A percentile compares a stretch with the other conserved stretches of the same genome.
Evolutionary conservation across 2,329 filamentous ascomycete genomes (phyloP).

Genomic region (Penicillium janthinellum): DNA sequence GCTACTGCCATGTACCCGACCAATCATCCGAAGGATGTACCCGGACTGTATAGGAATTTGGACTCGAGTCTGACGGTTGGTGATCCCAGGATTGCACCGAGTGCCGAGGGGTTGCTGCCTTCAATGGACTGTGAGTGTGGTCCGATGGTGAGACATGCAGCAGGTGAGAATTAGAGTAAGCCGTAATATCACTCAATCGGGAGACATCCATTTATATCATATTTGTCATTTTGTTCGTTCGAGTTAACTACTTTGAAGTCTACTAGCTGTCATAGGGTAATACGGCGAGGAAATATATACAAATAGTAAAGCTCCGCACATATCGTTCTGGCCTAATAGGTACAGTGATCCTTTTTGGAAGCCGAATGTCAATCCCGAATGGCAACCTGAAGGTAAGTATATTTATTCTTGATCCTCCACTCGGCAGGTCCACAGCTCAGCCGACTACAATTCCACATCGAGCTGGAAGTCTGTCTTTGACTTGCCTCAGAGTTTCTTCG

Average conservation of each 20-base stretch:
- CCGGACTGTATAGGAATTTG: not conserved
- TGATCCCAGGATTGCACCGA: not conserved
- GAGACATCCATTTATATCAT: too few relatives aligned
- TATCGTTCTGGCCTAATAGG: too few relatives aligned
- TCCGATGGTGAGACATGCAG: not conserved
- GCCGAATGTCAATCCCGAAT: not conserved
- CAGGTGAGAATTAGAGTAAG: not conserved
- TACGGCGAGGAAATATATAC: too few relatives aligned
- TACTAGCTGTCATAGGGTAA: too few relatives aligned
- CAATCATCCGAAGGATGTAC: not conserved
- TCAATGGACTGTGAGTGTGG: not conserved
- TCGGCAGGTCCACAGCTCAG: constrained; percentile 13
- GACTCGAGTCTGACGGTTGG: not conserved
- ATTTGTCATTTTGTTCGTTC: too few relatives aligned
- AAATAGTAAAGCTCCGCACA: too few relatives aligned
- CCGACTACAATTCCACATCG: not conserved
- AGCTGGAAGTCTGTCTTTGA: constrained; percentile 14
- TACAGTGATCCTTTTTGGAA: not conserved
- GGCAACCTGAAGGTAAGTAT: not conserved
- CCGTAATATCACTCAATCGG: not conserved
- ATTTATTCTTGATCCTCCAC: constrained; percentile 4
- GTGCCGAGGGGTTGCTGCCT: not conserved
- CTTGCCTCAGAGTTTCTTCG: constrained; percentile 12
- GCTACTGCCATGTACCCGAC: not conserved
- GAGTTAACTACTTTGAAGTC: too few relatives aligned